phyloP scores from a whole-genome alignment of 225 moss, liverwort and hornwort species.

The Bryoerythrophyllum caledonicum region DNA sequence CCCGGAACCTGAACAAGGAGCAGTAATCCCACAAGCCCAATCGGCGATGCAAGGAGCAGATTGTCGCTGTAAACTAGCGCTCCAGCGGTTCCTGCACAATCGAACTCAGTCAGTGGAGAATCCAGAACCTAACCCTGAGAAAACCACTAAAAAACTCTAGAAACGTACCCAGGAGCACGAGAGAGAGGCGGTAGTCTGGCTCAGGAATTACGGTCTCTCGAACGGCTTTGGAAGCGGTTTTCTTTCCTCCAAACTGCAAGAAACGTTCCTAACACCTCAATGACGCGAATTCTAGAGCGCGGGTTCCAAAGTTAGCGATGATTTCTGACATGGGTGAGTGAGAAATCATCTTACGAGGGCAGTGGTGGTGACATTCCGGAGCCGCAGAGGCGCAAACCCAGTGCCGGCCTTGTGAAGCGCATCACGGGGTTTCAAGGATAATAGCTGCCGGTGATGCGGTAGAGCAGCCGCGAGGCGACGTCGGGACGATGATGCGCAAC shows the following conservation, averaged over 20 bases:
- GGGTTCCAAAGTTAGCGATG: background rate
- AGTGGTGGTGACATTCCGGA: slow-evolving; percentile 24
- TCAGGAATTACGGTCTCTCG: slow-evolving; percentile 69
- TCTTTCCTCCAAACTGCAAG: slow-evolving; percentile 53
- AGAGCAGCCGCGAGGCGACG: slow-evolving; percentile 12
- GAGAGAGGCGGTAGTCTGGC: slow-evolving; percentile 62
- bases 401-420: slow-evolving; percentile 9
- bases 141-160: background rate
- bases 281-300: background rate
- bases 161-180: slow-evolving; percentile 64
- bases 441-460: slow-evolving; percentile 16
- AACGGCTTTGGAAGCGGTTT: slow-evolving; percentile 31
- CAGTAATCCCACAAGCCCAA: slow-evolving; percentile 79
- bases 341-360: slow-evolving; percentile 27
- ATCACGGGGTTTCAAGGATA: slow-evolving; percentile 20
- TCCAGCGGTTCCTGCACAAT: slow-evolving; percentile 66
- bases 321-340: background rate
- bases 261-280: background rate
- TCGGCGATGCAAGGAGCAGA: slow-evolving; percentile 60
- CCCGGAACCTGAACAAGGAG: slow-evolving; percentile 71
- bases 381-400: slow-evolving; percentile 22
- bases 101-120: background rate
- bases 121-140: background rate
- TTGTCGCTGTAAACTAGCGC: slow-evolving; percentile 58
- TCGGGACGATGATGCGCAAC: slow-evolving; percentile 7